Evolutionary conservation across 768 basidiomycete species (phyloP), one percentile per base, ranked within the genome.

Genomic region (Leucosporidium scottii): DNA sequence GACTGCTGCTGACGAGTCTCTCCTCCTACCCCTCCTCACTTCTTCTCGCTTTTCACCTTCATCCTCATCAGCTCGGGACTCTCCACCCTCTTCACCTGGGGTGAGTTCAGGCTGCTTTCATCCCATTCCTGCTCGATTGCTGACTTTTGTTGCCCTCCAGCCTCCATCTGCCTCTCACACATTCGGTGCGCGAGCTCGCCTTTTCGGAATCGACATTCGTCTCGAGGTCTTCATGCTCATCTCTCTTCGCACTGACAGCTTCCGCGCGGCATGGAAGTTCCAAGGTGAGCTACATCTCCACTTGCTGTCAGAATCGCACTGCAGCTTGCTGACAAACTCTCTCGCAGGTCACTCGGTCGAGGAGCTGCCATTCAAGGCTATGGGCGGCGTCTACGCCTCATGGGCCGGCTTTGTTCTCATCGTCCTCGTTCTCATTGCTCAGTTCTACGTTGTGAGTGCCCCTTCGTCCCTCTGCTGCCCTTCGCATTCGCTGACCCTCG

Each of bases 61-160:
- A 2, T 44, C 15, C 13, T 9, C 39, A 17, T 8, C 70, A 78
- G 87, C 61, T 85, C 84, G 12, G 86, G 87, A 51, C 84, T 88
- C 55, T 86, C 84, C 1, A 84, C 85, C 2, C 79, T 88, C 59
- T 81, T 88, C 66, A 85, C 86, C 51, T 88, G 87, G 86, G 83
- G 30, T 57, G 21, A 13, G 25, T 17, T 2, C 10, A 10, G n/a
- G 7, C 39, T 44, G 10, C 15, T 44, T 13, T 44, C 39, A 15
- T 9, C 15, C 3, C 15, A 10, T 15, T 44, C 15, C 39, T 6
- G 13, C 10, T 3, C 15, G n/a, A 0, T 5, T 17, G 21, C 51
- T 50, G 25, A 8, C 21, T 5, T 4, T 25, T 25, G 36, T 15
- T 15, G 27, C 4, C 21, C 25, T 36, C 25, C 65, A 27, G 64